Base-by-base conservation (phyloP, 768 basidiomycete genomes). In the Termitomyces sp. region DNA sequence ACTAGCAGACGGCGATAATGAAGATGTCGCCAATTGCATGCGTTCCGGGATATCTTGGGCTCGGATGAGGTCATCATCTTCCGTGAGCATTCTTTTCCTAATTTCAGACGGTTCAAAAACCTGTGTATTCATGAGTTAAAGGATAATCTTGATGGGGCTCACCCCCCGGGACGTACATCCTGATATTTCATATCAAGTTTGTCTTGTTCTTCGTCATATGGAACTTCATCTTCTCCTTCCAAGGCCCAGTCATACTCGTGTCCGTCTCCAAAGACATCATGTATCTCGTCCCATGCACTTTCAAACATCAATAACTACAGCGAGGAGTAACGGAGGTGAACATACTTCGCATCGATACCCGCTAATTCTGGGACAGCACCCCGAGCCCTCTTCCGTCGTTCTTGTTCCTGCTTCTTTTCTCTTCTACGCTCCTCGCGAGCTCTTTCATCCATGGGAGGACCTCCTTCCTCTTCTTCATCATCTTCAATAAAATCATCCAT, bases 41-140 rank as follows among this genome's bases (percentile, higher is more conserved):
- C 97, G 88, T 68, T 99, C 97, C 1, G 97, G 97, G 37, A 91
- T 84, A 71, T 98, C 97, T 66, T 82, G 84, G 17, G 81, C 84
- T 45, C 95, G 88, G 59, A 99, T 95, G 45, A 92, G 76, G 64
- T 96, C 91, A 70, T 99, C 97, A 56, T 92, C 93, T 61, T 94
- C 93, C 3, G 94, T 96, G 28, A 98, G 76, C 77, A 92, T 78
- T 40, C 91, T 83, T 58, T 86, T 88, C 51, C 84, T 85, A 67
- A 99, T 98, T 75, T 98, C 94, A 11, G 95, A 90, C 0, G 97
- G 97, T 67, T 99, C 97, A 63, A 98, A 99, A 59, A 98, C 93
- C 94, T 98, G 63, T 12, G 30, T 5, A 32, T 21, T 41, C n/a
- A 19, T 43, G 9, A 53, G 42, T 34, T 2, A 44, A 34, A 32